Conservation (phyloP, 257 asterid species). For the Marsdenia floribunda region DNA sequence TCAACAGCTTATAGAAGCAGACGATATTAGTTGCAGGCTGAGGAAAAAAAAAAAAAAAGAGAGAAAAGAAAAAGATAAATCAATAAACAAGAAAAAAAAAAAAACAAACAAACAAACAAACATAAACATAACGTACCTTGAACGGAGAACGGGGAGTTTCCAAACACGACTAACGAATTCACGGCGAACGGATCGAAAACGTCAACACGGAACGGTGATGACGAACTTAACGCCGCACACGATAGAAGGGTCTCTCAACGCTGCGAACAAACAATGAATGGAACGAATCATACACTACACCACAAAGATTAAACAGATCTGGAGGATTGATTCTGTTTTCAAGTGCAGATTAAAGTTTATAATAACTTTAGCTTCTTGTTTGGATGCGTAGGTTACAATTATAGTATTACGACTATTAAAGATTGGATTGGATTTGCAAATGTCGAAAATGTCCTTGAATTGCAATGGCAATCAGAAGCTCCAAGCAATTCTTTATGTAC, state of each 20-base stretch:
- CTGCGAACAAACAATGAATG: slow-evolving; percentile 12
- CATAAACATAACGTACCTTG: slow-evolving; percentile 25
- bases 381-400: not conserved
- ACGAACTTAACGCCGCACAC: slow-evolving; percentile 10
- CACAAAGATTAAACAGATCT: not conserved
- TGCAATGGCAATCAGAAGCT: slow-evolving; percentile 22
- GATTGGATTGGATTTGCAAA: not conserved
- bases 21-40: not conserved
- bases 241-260: not conserved
- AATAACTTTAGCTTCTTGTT: not conserved
- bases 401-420: not conserved
- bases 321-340: not conserved
- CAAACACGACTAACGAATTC: slow-evolving; percentile 16
- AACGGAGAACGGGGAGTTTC: slow-evolving; percentile 10
- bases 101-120: not conserved
- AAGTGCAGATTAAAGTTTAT: not conserved
- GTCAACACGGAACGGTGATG: slow-evolving; percentile 9
- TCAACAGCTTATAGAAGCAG: not conserved
- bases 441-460: slow-evolving; percentile 26
- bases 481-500: slow-evolving; percentile 23
- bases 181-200: slow-evolving; percentile 16
- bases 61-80: not conserved
- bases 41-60: not conserved
- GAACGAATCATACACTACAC: slow-evolving; percentile 8
- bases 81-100: not conserved